A percentile compares a stretch with the other conserved stretches of the same genome.
These are phyloP conservation scores for Xylaria sp. DNA, from an alignment of 2,329 filamentous ascomycete genomes.

Conservation along the genomic window DNA sequence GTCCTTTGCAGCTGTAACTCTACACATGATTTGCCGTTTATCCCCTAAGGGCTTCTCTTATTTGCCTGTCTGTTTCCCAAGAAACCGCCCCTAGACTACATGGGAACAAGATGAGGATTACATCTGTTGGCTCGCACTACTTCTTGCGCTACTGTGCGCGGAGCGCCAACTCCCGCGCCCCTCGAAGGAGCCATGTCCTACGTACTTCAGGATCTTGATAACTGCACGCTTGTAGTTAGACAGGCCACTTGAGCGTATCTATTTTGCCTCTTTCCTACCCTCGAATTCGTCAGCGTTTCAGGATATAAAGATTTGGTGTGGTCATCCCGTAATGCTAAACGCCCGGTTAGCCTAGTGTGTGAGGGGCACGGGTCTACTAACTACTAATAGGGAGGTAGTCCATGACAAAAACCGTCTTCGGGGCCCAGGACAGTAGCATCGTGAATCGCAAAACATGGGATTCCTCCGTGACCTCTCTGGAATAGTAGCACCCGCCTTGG, in stretches of 20 bases:
- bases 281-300: neutral
- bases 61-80: constrained; percentile 14
- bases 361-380: neutral
- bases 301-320: neutral
- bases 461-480: neutral
- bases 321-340: neutral
- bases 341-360: neutral
- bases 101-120: neutral
- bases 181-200: constrained; percentile 38
- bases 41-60: constrained; percentile 6
- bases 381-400: neutral
- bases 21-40: constrained; percentile 14
- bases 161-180: constrained; percentile 42
- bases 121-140: neutral
- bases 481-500: constrained; percentile 16
- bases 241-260: neutral
- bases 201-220: constrained; percentile 12
- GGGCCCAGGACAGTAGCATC: neutral
- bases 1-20: neutral
- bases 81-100: neutral
- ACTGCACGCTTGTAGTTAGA: neutral
- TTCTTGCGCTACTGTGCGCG: constrained; percentile 21
- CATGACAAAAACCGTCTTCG: neutral
- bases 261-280: neutral
- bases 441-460: neutral